Conservation (phyloP, 306 rosid genomes). For the Cucurbita pepo region DNA sequence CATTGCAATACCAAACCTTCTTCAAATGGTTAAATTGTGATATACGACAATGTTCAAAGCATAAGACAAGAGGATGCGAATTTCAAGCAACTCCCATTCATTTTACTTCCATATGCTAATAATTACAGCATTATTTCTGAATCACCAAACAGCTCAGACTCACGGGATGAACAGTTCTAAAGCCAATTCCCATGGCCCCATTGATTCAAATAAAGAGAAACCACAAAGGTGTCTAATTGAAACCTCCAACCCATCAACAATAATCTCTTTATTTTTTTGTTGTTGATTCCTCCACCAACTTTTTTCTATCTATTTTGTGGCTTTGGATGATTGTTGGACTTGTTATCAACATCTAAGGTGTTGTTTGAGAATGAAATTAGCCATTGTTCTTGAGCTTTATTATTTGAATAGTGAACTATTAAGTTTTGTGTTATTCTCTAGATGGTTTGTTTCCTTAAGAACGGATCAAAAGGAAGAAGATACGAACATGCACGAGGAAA, state of each 20-base stretch:
- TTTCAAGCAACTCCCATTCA: not conserved
- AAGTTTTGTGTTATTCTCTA: no score
- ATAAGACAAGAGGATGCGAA: not conserved
- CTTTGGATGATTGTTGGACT: not conserved
- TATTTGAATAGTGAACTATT: not conserved
- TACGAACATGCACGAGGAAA: no score
- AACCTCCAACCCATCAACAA: not conserved
- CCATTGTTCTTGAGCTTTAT: not conserved
- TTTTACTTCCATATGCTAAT: not conserved
- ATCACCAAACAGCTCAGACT: not conserved
- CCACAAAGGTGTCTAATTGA: not conserved
- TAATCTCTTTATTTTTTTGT: not conserved
- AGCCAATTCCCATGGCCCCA: not conserved
- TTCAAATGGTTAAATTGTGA: not conserved
- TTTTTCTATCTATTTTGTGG: not conserved
- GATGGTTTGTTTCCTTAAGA: no score
- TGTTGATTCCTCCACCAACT: not conserved
- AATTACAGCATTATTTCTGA: not conserved
- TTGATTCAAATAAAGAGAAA: not conserved
- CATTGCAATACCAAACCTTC: not conserved
- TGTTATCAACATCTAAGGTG: not conserved
- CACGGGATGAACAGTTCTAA: not conserved
- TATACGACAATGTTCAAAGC: no score
- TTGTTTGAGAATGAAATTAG: not conserved
- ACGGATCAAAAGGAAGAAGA: no score